Conservation (phyloP, 208 protist genomes). For the Strigomonas galati region DNA sequence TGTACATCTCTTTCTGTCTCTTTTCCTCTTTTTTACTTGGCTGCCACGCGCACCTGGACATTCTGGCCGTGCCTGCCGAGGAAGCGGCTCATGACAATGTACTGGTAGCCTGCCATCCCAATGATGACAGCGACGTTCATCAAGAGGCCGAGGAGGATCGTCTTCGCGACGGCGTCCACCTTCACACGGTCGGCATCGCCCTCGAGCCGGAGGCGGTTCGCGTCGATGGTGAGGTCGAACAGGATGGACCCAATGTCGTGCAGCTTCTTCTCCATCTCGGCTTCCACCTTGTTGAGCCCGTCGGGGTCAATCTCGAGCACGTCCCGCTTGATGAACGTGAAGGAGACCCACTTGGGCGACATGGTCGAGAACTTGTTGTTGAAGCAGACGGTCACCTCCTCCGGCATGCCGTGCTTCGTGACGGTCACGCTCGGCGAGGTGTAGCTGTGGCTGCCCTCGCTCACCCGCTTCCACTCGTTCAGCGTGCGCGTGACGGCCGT, state of each 20-base stretch:
- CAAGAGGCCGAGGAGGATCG: constrained; percentile 38
- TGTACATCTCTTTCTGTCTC: not conserved
- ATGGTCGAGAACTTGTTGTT: constrained; percentile 59
- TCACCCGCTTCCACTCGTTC: constrained; percentile 49
- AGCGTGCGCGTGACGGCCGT: constrained; percentile 29
- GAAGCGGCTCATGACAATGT: constrained; percentile 49
- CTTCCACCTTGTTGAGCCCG: constrained; percentile 38
- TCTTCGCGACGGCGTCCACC: constrained; percentile 31
- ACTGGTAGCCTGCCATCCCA: constrained; percentile 56
- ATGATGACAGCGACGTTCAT: constrained; percentile 53
- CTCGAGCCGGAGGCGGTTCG: constrained; percentile 37
- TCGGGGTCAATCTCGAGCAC: constrained; percentile 44
- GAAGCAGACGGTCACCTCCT: constrained; percentile 64
- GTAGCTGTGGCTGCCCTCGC: constrained; percentile 63
- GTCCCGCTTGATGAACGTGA: constrained; percentile 54
- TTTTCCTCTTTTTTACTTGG: not conserved
- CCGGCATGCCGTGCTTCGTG: constrained; percentile 60
- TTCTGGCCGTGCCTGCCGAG: constrained; percentile 20
- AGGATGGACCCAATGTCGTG: constrained; percentile 49
- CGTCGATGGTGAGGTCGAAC: constrained; percentile 40
- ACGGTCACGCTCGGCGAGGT: constrained; percentile 38
- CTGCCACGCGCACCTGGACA: not conserved
- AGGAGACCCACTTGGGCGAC: constrained; percentile 68
- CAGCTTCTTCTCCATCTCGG: constrained; percentile 47
- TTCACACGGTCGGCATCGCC: constrained; percentile 49